Evolutionary conservation across 225 moss, liverwort and hornwort species (phyloP).

Genomic region (Polytrichum formosum): DNA sequence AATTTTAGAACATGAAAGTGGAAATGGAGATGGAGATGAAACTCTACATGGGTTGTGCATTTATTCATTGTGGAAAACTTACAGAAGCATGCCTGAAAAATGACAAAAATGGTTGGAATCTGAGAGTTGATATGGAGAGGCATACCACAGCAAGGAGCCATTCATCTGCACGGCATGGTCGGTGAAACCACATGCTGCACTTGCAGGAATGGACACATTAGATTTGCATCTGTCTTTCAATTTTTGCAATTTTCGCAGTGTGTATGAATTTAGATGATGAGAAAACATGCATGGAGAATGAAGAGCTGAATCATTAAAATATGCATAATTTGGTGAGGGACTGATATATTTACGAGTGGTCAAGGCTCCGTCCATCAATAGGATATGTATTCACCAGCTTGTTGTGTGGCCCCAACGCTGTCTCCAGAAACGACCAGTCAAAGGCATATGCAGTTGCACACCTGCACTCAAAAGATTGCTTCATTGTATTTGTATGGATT

Average conservation of each 20-base stretch:
- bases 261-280: too few species aligned
- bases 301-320: too few species aligned
- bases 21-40: background rate
- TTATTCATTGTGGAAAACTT: too few species aligned
- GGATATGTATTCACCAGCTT: conserved; percentile 35
- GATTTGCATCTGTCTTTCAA: background rate
- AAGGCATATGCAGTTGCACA: conserved; percentile 66
- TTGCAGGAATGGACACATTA: background rate
- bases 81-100: background rate
- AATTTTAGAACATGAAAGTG: background rate
- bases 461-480: conserved; percentile 24
- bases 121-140: background rate
- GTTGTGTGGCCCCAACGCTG: conserved; percentile 50
- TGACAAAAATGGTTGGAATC: background rate
- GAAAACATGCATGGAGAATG: too few species aligned
- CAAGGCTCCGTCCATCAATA: conserved; percentile 64
- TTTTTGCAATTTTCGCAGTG: too few species aligned
- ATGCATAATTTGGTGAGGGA: background rate
- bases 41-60: too few species aligned
- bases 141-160: conserved; percentile 65
- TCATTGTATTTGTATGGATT: too few species aligned
- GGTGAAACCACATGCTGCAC: conserved; percentile 80
- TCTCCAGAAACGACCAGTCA: conserved; percentile 65
- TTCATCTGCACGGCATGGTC: conserved; percentile 54
- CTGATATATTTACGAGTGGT: conserved; percentile 55